Conservation (phyloP, 179 eudicot species). For the Spergularia azorica region DNA sequence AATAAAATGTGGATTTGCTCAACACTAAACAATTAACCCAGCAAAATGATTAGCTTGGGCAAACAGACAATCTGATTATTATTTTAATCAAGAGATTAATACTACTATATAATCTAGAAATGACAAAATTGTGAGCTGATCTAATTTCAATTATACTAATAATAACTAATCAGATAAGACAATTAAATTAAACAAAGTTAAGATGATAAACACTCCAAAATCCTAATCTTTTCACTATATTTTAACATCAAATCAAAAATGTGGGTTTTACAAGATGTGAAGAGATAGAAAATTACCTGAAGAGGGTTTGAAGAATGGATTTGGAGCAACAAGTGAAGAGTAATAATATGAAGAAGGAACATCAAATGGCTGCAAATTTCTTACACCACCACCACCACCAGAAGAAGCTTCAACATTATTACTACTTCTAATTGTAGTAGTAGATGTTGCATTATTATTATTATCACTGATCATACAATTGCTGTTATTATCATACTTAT, state of each 20-base stretch:
- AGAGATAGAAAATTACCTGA: slow-evolving; percentile 38
- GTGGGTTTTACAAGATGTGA: background rate
- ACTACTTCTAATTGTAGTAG: background rate
- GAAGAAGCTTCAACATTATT: slow-evolving; percentile 2
- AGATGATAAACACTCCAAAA: slow-evolving; percentile 6
- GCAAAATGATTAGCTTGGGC: background rate
- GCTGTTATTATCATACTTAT: slow-evolving; percentile 14
- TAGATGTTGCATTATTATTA: background rate
- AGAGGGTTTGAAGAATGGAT: slow-evolving; percentile 38
- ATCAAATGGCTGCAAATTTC: slow-evolving; percentile 46
- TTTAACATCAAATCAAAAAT: too few relatives aligned
- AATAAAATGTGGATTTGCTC: slow-evolving; percentile 13
- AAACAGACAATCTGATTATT: background rate
- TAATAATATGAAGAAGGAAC: slow-evolving; percentile 29
- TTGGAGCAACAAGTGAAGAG: background rate
- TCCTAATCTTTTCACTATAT: background rate
- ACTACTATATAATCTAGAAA: background rate
- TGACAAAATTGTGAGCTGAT: slow-evolving; percentile 7
- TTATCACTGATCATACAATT: slow-evolving; percentile 5
- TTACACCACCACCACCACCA: slow-evolving; percentile 23
- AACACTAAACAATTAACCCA: background rate
- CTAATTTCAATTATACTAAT: background rate
- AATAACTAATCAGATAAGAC: background rate
- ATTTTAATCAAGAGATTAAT: slow-evolving; percentile 7
- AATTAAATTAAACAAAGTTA: background rate